Conservation (phyloP, 805 yeast genomes). For the Saturnispora dispora region DNA sequence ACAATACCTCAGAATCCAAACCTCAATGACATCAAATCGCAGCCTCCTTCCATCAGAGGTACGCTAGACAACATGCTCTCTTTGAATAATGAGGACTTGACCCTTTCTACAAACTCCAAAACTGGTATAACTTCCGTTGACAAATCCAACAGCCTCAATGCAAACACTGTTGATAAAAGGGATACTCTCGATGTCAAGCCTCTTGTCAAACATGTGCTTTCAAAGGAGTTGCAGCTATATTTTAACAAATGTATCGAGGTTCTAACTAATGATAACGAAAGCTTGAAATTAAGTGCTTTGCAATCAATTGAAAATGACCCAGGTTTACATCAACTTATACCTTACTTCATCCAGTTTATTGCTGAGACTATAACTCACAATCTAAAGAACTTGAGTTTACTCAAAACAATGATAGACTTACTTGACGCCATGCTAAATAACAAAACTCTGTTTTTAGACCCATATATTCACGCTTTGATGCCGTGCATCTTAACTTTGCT, state of each 20-base stretch:
- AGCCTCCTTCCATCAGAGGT: conserved; percentile 76
- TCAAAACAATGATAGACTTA: conserved; percentile 82
- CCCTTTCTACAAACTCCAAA: conserved; percentile 22
- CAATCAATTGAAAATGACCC: conserved; percentile 84
- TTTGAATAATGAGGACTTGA: conserved; percentile 39
- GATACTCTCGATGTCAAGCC: conserved; percentile 63
- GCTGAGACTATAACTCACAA: conserved; percentile 93
- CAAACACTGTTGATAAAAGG: conserved; percentile 27
- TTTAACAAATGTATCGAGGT: conserved; percentile 86
- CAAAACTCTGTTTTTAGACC: conserved; percentile 81
- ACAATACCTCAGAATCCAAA: conserved; percentile 94
- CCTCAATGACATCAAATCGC: conserved; percentile 62
- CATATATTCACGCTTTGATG: conserved; percentile 92
- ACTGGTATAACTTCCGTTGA: conserved; percentile 24
- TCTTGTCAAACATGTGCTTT: conserved; percentile 85
- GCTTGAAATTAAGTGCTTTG: conserved; percentile 68
- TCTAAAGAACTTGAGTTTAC: conserved; percentile 56
- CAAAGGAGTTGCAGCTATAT: conserved; percentile 87
- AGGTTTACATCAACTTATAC: conserved; percentile 92
- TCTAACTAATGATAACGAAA: conserved; percentile 44
- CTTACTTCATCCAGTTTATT: conserved; percentile 90
- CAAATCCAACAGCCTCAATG: conserved; percentile 12
- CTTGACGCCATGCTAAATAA: conserved; percentile 78
- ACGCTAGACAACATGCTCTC: conserved; percentile 59
- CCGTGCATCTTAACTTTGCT: conserved; percentile 90